A percentile compares a stretch with the other conserved stretches of the same genome.
Evolutionary conservation across 306 rosid species (phyloP).

Genomic region (Rubus parviflorus): DNA sequence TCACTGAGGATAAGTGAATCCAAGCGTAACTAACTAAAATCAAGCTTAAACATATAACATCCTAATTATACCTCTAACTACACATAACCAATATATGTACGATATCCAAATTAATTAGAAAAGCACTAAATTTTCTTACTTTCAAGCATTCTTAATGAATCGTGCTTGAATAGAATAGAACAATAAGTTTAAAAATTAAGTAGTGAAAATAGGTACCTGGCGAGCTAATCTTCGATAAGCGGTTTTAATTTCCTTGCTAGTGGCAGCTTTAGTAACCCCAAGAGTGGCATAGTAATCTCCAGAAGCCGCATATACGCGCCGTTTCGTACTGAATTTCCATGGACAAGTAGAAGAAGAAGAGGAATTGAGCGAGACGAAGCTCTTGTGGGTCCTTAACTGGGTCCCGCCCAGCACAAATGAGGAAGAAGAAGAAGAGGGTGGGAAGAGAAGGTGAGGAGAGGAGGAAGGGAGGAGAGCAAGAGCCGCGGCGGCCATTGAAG

Average conservation of each 20-base stretch:
- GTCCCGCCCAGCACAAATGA: conserved; percentile 44
- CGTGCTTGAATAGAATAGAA: too few relatives aligned
- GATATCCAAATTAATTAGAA: too few relatives aligned
- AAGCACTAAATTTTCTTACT: too few relatives aligned
- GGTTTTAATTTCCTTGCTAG: conserved; percentile 77
- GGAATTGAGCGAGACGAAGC: conserved; percentile 41
- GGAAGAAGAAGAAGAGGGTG: conserved; percentile 38
- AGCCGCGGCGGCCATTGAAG: conserved; percentile 59
- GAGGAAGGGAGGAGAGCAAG: conserved; percentile 52
- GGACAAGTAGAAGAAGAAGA: conserved; percentile 26
- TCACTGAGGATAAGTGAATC: neutral
- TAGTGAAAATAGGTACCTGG: conserved; percentile 59
- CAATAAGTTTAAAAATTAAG: too few relatives aligned
- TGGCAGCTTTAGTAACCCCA: conserved; percentile 78
- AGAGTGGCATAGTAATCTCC: conserved; percentile 88
- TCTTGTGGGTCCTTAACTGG: conserved; percentile 44
- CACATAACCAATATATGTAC: too few relatives aligned
- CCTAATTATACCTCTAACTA: neutral
- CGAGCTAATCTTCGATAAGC: conserved; percentile 96
- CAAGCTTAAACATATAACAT: neutral
- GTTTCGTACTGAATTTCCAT: conserved; percentile 37
- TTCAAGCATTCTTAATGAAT: too few relatives aligned
- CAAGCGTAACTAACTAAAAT: neutral
- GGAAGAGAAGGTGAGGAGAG: conserved; percentile 27
- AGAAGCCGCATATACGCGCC: conserved; percentile 60